A percentile compares a stretch with the other conserved stretches of the same genome.
phyloP scores from a whole-genome alignment of 306 rosid genomes.

The Dryas drummondii region DNA sequence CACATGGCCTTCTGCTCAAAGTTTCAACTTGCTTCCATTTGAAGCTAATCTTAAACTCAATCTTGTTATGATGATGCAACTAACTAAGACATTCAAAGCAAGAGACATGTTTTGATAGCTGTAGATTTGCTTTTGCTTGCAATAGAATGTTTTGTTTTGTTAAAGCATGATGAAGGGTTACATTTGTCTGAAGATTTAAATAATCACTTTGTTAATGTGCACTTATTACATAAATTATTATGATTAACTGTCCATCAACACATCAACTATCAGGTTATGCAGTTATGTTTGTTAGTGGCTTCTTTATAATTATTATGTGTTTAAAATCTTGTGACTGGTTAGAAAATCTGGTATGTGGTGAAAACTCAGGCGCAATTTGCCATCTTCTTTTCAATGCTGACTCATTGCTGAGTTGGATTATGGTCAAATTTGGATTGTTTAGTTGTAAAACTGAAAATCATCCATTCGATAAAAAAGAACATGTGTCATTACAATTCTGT shows the following conservation, averaged over 20 bases:
- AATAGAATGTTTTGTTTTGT: not conserved
- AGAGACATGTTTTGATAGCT: not conserved
- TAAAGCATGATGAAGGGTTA: too few species aligned
- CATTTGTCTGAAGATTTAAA: too few species aligned
- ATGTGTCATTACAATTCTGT: not conserved
- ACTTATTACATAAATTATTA: too few species aligned
- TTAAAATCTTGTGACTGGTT: too few species aligned
- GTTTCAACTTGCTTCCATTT: not conserved
- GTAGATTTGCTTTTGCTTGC: not conserved
- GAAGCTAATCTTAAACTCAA: not conserved
- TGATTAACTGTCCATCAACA: too few species aligned
- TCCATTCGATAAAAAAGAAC: too few species aligned
- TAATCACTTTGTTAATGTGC: too few species aligned
- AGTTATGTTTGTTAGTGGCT: too few species aligned
- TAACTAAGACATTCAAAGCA: not conserved
- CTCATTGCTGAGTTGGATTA: conserved; percentile 17
- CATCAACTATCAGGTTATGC: too few species aligned
- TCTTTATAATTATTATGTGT: too few species aligned
- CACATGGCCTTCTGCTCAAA: not conserved
- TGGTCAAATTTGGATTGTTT: not conserved
- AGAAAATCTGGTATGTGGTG: conserved; percentile 10
- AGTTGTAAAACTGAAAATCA: not conserved
- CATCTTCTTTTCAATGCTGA: not conserved
- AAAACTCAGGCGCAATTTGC: not conserved
- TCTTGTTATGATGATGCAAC: not conserved